Conservation (phyloP, 306 rosid species). For the Dalbergia cultrata region DNA sequence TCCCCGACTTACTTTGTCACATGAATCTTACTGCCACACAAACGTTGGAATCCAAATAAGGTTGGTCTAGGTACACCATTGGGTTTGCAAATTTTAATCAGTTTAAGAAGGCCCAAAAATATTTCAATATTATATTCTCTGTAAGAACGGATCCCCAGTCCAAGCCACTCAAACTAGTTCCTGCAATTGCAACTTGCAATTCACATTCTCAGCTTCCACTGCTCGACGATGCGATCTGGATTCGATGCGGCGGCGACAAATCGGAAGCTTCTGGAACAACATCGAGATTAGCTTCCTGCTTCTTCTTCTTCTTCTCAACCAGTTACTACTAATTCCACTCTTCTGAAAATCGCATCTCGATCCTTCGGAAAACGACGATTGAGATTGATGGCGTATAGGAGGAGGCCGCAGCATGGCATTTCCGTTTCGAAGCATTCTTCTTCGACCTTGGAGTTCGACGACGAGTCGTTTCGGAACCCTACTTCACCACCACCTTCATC, state of each 20-base stretch:
- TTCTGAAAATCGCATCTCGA: too few relatives aligned
- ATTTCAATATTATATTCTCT: too few relatives aligned
- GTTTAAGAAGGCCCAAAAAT: too few relatives aligned
- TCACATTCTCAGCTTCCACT: neutral
- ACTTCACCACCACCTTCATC: slow-evolving; percentile 8
- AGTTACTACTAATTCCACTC: neutral
- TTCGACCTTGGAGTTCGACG: slow-evolving; percentile 36
- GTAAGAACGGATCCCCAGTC: neutral
- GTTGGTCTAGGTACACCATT: too few relatives aligned
- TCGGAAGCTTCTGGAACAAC: neutral
- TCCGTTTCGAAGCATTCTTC: slow-evolving; percentile 49
- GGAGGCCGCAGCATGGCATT: slow-evolving; percentile 65
- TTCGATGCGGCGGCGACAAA: neutral
- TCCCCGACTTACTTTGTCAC: too few relatives aligned
- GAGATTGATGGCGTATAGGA: slow-evolving; percentile 72
- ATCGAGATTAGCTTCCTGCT: neutral
- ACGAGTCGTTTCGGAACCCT: slow-evolving; percentile 49
- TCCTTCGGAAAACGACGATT: neutral
- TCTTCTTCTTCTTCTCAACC: neutral
- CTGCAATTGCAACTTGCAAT: neutral
- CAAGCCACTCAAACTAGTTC: neutral
- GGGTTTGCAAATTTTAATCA: too few relatives aligned
- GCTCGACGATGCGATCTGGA: neutral
- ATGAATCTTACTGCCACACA: too few relatives aligned
- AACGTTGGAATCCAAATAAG: too few relatives aligned